phyloP scores from a whole-genome alignment of 371 early-diverging fungal genomes.

The Mucor indicus region DNA sequence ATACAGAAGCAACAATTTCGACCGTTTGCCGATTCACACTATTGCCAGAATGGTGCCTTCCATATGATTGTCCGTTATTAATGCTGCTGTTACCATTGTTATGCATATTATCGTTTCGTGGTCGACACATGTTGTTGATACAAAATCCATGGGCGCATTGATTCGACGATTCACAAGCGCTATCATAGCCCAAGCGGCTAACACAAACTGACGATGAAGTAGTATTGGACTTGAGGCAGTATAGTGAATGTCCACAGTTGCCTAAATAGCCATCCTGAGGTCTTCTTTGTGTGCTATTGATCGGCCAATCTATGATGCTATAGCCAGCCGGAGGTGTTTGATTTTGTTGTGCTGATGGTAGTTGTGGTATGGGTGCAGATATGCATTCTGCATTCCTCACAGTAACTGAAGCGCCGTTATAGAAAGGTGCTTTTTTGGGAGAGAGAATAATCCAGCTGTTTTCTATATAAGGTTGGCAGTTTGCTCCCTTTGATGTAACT shows the following conservation, averaged over 20 bases:
- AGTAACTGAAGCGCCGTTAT: constrained; percentile 5
- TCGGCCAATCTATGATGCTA: constrained; percentile 11
- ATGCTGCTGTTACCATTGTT: not conserved
- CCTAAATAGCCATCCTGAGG: constrained; percentile 7
- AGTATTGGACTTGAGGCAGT: too few relatives aligned
- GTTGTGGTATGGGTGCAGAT: constrained; percentile 5
- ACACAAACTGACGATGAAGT: constrained; percentile 1
- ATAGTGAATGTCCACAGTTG: constrained; percentile 11
- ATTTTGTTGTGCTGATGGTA: not conserved
- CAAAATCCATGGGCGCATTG: constrained; percentile 8
- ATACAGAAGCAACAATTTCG: constrained; percentile 5
- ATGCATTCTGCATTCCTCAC: not conserved
- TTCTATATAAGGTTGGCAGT: not conserved
- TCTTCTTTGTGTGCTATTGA: not conserved
- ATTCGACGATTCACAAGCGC: constrained; percentile 6
- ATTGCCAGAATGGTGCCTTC: not conserved
- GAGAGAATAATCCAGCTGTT: constrained; percentile 5
- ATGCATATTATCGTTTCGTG: not conserved
- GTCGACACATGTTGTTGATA: not conserved
- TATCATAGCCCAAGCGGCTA: not conserved
- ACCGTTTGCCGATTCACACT: not conserved
- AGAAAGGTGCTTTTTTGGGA: constrained; percentile 3
- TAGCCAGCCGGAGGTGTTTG: not conserved
- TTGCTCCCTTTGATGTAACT: not conserved
- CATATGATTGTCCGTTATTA: not conserved